phyloP scores from a whole-genome alignment of 257 asterid genomes.

The Ligustrum vulgare region DNA sequence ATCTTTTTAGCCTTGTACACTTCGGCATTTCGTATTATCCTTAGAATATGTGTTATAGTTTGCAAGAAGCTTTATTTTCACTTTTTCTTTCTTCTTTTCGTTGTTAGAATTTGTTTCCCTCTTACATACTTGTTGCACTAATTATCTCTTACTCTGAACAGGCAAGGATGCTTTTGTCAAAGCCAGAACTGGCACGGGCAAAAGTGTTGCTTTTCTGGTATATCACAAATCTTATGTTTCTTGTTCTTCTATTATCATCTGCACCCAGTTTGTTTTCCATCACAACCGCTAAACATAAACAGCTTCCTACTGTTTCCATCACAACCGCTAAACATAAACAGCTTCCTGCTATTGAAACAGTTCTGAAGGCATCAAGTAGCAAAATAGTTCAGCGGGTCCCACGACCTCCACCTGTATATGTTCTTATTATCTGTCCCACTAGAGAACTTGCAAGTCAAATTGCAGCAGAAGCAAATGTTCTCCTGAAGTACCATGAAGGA shows the following conservation, averaged over 20 bases:
- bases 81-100: neutral
- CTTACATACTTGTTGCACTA: neutral
- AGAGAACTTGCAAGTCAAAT: slow-evolving; percentile 97
- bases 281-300: slow-evolving; percentile 64
- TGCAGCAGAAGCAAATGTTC: slow-evolving; percentile 87
- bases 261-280: slow-evolving; percentile 16
- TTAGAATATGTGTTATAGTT: slow-evolving; percentile 2
- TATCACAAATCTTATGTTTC: slow-evolving; percentile 17
- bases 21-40: slow-evolving; percentile 17
- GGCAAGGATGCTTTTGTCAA: slow-evolving; percentile 90
- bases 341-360: slow-evolving; percentile 99
- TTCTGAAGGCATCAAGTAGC: slow-evolving; percentile 57
- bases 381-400: slow-evolving; percentile 43
- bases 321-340: slow-evolving; percentile 67
- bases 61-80: slow-evolving; percentile 5
- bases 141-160: slow-evolving; percentile 23
- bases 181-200: slow-evolving; percentile 94
- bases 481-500: slow-evolving; percentile 84
- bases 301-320: slow-evolving; percentile 95
- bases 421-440: slow-evolving; percentile 84
- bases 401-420: slow-evolving; percentile 41
- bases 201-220: slow-evolving; percentile 95
- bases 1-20: slow-evolving; percentile 1
- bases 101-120: slow-evolving; percentile 10
- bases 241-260: slow-evolving; percentile 13